Percentiles rank a stretch among this genome's conserved stretches.
These are phyloP conservation scores for Magnolia sinica DNA, from an alignment of 164 flowering plant genomes.

Conservation along the genomic window DNA sequence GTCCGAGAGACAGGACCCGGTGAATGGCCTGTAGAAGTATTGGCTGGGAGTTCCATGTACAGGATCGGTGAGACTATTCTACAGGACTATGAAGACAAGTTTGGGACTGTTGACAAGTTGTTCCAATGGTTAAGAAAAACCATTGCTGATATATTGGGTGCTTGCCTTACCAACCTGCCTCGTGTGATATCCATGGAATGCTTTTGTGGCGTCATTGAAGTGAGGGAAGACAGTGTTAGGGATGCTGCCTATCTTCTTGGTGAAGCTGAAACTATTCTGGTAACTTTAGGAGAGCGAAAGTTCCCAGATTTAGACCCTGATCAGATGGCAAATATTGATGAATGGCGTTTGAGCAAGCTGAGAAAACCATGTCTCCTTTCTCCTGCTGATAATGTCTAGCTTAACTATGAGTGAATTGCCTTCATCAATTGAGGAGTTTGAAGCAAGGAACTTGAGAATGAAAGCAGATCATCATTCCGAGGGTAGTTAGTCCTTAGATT, in stretches of 20 bases:
- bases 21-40: slow-evolving; percentile 36
- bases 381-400: background rate
- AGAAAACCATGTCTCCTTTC: background rate
- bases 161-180: slow-evolving; percentile 52
- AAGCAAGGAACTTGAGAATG: slow-evolving; percentile 30
- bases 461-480: too few relatives aligned
- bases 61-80: slow-evolving; percentile 42
- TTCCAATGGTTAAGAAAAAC: slow-evolving; percentile 24
- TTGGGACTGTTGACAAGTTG: slow-evolving; percentile 20
- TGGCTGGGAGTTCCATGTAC: slow-evolving; percentile 67
- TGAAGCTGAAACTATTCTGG: slow-evolving; percentile 38
- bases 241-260: slow-evolving; percentile 45
- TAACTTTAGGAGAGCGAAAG: slow-evolving; percentile 3
- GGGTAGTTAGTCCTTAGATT: too few relatives aligned
- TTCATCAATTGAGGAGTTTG: slow-evolving; percentile 12
- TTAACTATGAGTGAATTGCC: too few relatives aligned
- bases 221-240: slow-evolving; percentile 34
- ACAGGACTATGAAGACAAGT: slow-evolving; percentile 11
- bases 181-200: slow-evolving; percentile 32
- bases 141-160: slow-evolving; percentile 48
- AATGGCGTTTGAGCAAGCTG: slow-evolving; percentile 36
- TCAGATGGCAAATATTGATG: slow-evolving; percentile 34
- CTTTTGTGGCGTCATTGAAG: slow-evolving; percentile 31
- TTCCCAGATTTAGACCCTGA: slow-evolving; percentile 25
- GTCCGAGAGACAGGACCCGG: background rate